Conservation (phyloP, 176 grass and related monocot species). For the Cymbopogon citratus region DNA sequence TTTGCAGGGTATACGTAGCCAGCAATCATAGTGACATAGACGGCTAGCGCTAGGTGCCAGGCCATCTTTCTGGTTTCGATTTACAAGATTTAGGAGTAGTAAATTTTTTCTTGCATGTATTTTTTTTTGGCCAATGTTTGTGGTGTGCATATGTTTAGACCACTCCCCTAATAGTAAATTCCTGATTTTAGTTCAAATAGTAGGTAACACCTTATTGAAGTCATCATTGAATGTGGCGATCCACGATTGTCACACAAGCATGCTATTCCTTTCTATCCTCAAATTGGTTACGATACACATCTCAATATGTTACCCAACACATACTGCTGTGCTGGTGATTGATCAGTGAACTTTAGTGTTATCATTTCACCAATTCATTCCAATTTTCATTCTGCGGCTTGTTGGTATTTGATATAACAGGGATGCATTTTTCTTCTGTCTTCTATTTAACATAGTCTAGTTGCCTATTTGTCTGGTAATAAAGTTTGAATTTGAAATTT, state of each 20-base stretch:
- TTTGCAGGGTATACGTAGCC: not conserved
- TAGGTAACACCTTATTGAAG: not conserved
- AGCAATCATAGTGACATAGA: not conserved
- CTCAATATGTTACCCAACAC: not conserved
- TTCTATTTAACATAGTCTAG: not conserved
- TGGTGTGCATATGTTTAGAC: not conserved
- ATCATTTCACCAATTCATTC: not conserved
- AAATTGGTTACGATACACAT: not conserved
- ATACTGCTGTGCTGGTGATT: slow-evolving; percentile 1
- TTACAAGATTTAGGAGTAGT: not conserved
- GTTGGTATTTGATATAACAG: not conserved
- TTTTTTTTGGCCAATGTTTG: not conserved
- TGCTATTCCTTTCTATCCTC: not conserved
- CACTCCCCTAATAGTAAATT: not conserved
- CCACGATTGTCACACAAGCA: not conserved
- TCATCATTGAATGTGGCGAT: not conserved
- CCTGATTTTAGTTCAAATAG: not conserved
- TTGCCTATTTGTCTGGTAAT: slow-evolving; percentile 7
- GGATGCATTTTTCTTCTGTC: not conserved
- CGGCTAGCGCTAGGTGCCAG: not conserved
- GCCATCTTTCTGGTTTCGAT: not conserved
- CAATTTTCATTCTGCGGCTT: not conserved
- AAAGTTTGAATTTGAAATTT: slow-evolving; percentile 38
- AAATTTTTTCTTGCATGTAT: not conserved
- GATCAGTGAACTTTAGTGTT: not conserved